A percentile compares a stretch with the other conserved stretches of the same genome.
Evolutionary conservation across 495 filamentous ascomycete genomes (phyloP).

Genomic region (Neurospora sp.): DNA sequence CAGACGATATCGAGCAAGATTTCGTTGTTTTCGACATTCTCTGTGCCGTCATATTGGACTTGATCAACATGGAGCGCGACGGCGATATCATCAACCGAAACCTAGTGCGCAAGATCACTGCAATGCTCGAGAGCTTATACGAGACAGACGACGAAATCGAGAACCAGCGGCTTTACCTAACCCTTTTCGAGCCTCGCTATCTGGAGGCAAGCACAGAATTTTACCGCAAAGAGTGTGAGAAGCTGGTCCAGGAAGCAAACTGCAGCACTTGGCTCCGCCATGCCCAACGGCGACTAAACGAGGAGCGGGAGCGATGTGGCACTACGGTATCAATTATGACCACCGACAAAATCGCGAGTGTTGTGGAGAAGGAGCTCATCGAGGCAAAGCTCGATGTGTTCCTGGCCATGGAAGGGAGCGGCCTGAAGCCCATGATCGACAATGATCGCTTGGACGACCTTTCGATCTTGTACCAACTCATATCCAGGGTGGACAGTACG

Average conservation of each 20-base stretch:
- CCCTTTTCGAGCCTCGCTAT: conserved; percentile 72
- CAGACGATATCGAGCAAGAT: conserved; percentile 18
- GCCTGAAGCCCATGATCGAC: conserved; percentile 83
- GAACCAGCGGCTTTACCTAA: conserved; percentile 72
- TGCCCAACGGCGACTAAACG: conserved; percentile 57
- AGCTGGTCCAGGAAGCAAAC: conserved; percentile 65
- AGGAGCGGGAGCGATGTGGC: conserved; percentile 72
- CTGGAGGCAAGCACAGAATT: conserved; percentile 59
- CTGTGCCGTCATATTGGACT: conserved; percentile 73
- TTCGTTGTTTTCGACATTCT: conserved; percentile 56
- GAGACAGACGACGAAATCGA: conserved; percentile 66
- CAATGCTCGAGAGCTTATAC: conserved; percentile 88
- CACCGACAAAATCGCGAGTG: conserved; percentile 57
- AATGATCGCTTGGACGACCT: conserved; percentile 73
- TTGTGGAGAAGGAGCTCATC: conserved; percentile 77
- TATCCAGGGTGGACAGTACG: conserved; percentile 65
- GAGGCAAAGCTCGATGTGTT: conserved; percentile 66
- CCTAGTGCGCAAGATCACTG: conserved; percentile 69
- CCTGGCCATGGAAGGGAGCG: conserved; percentile 71
- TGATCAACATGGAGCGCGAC: conserved; percentile 83
- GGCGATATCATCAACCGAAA: conserved; percentile 82
- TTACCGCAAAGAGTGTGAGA: conserved; percentile 64
- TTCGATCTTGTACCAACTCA: conserved; percentile 63
- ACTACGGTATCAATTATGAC: conserved; percentile 66
- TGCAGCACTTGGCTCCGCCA: conserved; percentile 77